A percentile compares a stretch with the other conserved stretches of the same genome.
phyloP scores from a whole-genome alignment of 1,284 basidiomycete species.

The Fistulinella cinereoalba region DNA sequence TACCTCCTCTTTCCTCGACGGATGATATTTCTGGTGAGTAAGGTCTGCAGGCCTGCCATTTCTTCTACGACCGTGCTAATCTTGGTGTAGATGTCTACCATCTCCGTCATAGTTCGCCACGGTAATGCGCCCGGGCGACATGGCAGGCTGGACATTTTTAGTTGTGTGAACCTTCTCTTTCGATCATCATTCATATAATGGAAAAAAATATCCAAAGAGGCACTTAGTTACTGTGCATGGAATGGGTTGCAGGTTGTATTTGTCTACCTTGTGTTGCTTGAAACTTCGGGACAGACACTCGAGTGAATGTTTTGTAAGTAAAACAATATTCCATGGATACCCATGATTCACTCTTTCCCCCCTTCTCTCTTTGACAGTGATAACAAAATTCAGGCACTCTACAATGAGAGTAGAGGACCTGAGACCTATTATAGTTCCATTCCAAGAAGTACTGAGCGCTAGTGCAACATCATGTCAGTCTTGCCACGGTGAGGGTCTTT shows the following conservation, averaged over 20 bases:
- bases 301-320: conserved; percentile 62
- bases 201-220: background rate
- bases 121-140: background rate
- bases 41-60: no score
- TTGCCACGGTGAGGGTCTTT: no score
- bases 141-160: background rate
- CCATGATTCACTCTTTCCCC: no score
- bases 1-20: background rate
- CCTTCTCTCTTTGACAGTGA: no score
- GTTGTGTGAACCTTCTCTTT: background rate
- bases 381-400: no score
- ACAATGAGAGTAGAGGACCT: no score
- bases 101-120: background rate
- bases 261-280: conserved; percentile 53
- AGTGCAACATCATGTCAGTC: no score
- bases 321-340: no score
- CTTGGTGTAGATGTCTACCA: background rate
- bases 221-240: conserved; percentile 41
- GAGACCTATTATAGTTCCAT: no score
- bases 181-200: background rate
- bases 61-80: no score
- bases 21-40: background rate
- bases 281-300: conserved; percentile 51
- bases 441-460: no score
- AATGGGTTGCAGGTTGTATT: conserved; percentile 46